Percentiles rank a stretch among this genome's conserved stretches.
Conservation (phyloP, 2,329 filamentous ascomycete genomes). For the Colletotrichum agaves region DNA sequence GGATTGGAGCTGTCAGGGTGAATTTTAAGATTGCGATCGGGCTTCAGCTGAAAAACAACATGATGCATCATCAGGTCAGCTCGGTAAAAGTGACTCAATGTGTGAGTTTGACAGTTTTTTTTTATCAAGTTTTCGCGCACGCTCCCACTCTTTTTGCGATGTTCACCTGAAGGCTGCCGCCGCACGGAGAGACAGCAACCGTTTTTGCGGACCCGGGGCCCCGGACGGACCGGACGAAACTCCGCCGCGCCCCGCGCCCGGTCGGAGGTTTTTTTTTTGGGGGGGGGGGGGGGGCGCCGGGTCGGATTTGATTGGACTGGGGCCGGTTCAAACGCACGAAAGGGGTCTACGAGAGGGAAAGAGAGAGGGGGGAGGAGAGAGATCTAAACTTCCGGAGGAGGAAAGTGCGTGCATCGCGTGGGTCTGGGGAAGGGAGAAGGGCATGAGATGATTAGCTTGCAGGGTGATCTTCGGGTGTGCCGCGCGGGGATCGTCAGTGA, state of each 20-base stretch:
- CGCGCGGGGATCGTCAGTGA: slow-evolving; percentile 1
- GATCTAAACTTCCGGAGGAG: not conserved
- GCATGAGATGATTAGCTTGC: not conserved
- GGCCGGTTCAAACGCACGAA: slow-evolving; percentile 1
- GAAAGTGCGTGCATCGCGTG: slow-evolving; percentile 15
- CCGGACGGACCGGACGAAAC: slow-evolving; percentile 23
- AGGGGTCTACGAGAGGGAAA: slow-evolving; percentile 15
- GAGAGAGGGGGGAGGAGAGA: not conserved
- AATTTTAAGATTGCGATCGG: not conserved
- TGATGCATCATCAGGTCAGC: not conserved
- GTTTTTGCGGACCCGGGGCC: not conserved
- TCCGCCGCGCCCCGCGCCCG: not conserved
- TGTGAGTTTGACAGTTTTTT: not conserved
- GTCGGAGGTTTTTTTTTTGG: not conserved
- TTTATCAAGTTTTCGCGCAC: not conserved
- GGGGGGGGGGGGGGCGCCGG: not conserved
- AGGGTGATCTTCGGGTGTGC: slow-evolving; percentile 8
- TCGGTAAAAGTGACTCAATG: slow-evolving; percentile 5
- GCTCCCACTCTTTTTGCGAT: not conserved
- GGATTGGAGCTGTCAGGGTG: not conserved
- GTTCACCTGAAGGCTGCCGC: slow-evolving; percentile 21
- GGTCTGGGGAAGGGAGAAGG: slow-evolving; percentile 1
- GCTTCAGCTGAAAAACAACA: slow-evolving; percentile 11
- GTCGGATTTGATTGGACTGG: slow-evolving; percentile 3
- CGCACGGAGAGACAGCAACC: slow-evolving; percentile 5